Base-by-base conservation (phyloP, 202 grass and related monocot genomes). In the Schoenoplectus triqueter region DNA sequence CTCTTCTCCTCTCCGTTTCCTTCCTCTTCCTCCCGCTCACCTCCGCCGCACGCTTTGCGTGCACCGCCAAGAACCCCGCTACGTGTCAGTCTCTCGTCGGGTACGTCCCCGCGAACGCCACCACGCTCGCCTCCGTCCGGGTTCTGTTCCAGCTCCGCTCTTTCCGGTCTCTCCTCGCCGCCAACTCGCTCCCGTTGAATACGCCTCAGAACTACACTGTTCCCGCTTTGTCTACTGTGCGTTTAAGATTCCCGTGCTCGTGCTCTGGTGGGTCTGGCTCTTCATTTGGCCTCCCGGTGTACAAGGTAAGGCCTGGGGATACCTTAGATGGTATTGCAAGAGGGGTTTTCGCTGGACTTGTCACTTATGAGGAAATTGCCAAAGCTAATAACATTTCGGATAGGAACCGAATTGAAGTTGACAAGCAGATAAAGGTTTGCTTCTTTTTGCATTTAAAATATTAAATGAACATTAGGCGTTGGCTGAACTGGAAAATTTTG, bases 121-220 rank as follows among this genome's bases (percentile, higher is more conserved):
- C 86, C 18, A 94, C 90, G 2, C 91, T 93, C 14, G 88, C 84
- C 20, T 66, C 65, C 69, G 84, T 96, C 51, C 92, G 85, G 21
- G 49, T 84, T 15, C 85, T 94, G 81, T 99, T 99, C 87, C 93
- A 96, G 90, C 89, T 99, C 46, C 90, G 92, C 57, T 92, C 96
- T 74, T 92, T 95, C 93, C 83, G 91, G 20, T 76, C 86, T 1
- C 84, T 99, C 20, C 89, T 99, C 4, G 90, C 87, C 2, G 84
- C 91, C 54, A 96, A 96, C 84, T 80, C 62, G 10, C 91, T 99
- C 41, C 85, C 93, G 39, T 73, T 82, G 55, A 84, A 86, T 78
- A 94, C 93, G 7, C 84, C 78, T 3, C 69, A 80, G 39, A 82
- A 85, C 2, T 82, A 86, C 0, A 78, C 75, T 1, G 88, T 90